Conservation (phyloP, 345 rosid species). For the Populus pruinosa region DNA sequence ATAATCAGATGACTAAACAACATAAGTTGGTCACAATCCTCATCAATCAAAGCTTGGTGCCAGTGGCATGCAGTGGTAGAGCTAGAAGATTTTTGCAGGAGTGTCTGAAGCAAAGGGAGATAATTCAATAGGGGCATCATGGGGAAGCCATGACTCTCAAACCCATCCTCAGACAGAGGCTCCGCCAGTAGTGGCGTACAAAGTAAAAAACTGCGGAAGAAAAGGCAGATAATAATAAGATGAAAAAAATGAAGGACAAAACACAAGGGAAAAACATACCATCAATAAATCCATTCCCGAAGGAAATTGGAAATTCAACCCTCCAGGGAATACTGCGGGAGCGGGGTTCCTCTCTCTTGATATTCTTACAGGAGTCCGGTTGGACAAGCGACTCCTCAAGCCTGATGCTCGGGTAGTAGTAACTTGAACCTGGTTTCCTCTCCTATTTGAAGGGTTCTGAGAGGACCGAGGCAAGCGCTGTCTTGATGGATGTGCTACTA, state of each 20-base stretch:
- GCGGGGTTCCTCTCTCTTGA: conserved; percentile 29
- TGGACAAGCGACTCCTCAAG: conserved; percentile 45
- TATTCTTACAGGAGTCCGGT: conserved; percentile 37
- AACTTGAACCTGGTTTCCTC: conserved; percentile 40
- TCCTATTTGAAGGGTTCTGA: conserved; percentile 46
- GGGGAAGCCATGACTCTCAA: background rate
- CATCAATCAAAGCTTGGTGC: background rate
- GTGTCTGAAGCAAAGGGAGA: background rate
- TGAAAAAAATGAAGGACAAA: background rate
- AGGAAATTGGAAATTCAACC: conserved; percentile 53
- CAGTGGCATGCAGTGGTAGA: background rate
- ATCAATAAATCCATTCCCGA: conserved; percentile 57
- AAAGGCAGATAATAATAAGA: background rate
- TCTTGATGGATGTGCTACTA: conserved; percentile 28
- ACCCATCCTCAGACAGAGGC: background rate
- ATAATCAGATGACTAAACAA: background rate
- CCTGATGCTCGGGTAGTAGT: conserved; percentile 43
- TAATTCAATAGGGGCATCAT: background rate
- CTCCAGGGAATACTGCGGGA: conserved; percentile 2
- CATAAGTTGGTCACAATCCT: background rate
- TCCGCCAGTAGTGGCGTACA: background rate
- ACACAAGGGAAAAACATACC: conserved; percentile 38
- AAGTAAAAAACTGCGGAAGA: background rate
- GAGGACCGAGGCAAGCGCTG: conserved; percentile 37
- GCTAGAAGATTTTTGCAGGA: background rate